phyloP scores from a whole-genome alignment of 1,284 basidiomycete species.

The Ustilago sp. region DNA sequence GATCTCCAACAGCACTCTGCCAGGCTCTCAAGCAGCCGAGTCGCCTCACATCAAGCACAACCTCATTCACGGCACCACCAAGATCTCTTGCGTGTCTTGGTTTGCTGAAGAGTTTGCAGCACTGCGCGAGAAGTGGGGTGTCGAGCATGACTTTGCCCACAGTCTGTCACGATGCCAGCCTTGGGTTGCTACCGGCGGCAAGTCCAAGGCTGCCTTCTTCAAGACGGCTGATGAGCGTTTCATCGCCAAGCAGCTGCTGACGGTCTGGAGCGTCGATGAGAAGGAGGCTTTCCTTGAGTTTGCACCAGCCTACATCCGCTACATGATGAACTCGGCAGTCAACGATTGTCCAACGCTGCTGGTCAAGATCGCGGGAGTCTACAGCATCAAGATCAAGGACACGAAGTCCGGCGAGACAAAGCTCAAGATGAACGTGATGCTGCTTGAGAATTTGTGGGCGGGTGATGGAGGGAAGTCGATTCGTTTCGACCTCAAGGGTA shows the following conservation, averaged over 20 bases:
- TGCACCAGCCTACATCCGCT: constrained; percentile 62
- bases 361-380: constrained; percentile 64
- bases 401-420: constrained; percentile 52
- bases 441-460: constrained; percentile 63
- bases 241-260: constrained; percentile 62
- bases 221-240: constrained; percentile 58
- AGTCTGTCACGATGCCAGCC: constrained; percentile 56
- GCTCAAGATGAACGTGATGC: constrained; percentile 63
- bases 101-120: constrained; percentile 64
- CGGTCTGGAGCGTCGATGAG: constrained; percentile 64
- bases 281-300: constrained; percentile 65
- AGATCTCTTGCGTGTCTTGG: constrained; percentile 65
- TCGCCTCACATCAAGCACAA: constrained; percentile 65
- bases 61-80: constrained; percentile 52
- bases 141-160: constrained; percentile 56
- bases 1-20: constrained; percentile 38
- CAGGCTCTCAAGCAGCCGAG: constrained; percentile 43
- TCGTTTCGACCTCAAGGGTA: constrained; percentile 64
- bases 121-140: constrained; percentile 57
- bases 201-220: constrained; percentile 60
- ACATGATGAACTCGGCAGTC: constrained; percentile 58
- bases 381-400: constrained; percentile 66
- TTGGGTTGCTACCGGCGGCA: constrained; percentile 59
- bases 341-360: constrained; percentile 60
- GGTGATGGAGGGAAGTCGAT: constrained; percentile 49